Conservation (phyloP, 2,329 filamentous ascomycete species). For the Ceratocystis albifundus region DNA sequence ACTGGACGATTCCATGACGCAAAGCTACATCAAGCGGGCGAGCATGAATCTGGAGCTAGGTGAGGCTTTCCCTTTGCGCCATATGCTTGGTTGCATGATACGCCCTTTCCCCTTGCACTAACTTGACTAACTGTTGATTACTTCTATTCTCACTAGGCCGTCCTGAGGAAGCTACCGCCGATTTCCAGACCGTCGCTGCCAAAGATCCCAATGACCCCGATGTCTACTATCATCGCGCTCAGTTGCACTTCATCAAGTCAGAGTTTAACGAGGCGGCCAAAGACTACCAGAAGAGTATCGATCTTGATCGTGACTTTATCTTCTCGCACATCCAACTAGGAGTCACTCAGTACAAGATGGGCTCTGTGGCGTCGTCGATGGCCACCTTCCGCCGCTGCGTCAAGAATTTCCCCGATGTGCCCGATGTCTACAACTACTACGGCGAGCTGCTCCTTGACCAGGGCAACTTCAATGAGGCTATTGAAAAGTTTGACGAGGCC, state of each 20-base stretch:
- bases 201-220: conserved; percentile 86
- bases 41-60: conserved; percentile 92
- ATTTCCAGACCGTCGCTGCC: conserved; percentile 74
- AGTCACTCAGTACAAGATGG: conserved; percentile 99
- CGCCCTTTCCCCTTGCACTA: too few relatives aligned
- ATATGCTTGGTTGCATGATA: not conserved
- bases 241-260: conserved; percentile 93
- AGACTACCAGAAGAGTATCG: conserved; percentile 98
- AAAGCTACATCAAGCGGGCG: conserved; percentile 97
- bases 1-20: conserved; percentile 73
- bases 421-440: conserved; percentile 99
- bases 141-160: conserved; percentile 37
- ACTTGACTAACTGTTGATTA: not conserved
- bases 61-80: conserved; percentile 26
- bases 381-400: conserved; percentile 94
- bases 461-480: conserved; percentile 86
- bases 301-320: conserved; percentile 90
- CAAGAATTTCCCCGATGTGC: conserved; percentile 95
- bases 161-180: conserved; percentile 71
- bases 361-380: conserved; percentile 94
- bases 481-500: conserved; percentile 97
- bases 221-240: conserved; percentile 97
- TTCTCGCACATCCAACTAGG: conserved; percentile 99
- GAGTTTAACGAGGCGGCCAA: conserved; percentile 90
- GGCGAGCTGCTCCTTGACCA: conserved; percentile 94